Evolutionary conservation across 768 basidiomycete genomes (phyloP), one percentile per base, ranked within the genome.

Genomic region (Cystoderma amianthinum): DNA sequence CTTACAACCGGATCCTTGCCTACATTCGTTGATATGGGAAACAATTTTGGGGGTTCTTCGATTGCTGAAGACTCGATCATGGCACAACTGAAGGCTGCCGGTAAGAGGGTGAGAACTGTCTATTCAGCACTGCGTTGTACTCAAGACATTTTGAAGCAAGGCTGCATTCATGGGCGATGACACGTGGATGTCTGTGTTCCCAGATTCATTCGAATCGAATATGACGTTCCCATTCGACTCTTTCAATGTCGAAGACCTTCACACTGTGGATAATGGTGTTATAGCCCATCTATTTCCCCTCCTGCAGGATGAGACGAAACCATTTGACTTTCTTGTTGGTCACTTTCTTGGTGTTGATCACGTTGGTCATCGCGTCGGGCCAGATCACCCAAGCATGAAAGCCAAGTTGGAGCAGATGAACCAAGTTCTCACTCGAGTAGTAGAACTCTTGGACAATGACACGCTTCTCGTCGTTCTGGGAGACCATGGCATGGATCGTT

Each of bases 181-280:
- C 58, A 99, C 96, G 0, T 99, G 96, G 96, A 77, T 86, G 61
- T 76, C 82, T 1, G 76, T 94, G 10, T 99, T 93, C 55, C 90
- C 94, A 0, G 64, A 74, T 39, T 64, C 78, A 3, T 92, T 97
- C 49, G 68, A 74, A 20, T 59, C 67, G 11, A 81, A 87, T 52
- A 79, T 86, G 69, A 71, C 84, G 1, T 85, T 79, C 54, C 84
- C 94, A 0, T 98, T 80, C 56, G 94, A 96, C 60, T 96, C 93
- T 0, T 98, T 99, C 72, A 93, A 98, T 59, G 96, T 99, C 44
- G 96, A 98, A 59, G 96, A 98, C 57, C 71, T 99, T 2, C 93
- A 99, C 54, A 85, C 90, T 0, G 96, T 98, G 36, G 96, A 99
- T 53, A 70, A 85, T 39, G 95, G 95, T 5, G 93, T 98, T 42